Conservation (phyloP, 2,329 filamentous ascomycete species). For the Geosmithia flava region DNA sequence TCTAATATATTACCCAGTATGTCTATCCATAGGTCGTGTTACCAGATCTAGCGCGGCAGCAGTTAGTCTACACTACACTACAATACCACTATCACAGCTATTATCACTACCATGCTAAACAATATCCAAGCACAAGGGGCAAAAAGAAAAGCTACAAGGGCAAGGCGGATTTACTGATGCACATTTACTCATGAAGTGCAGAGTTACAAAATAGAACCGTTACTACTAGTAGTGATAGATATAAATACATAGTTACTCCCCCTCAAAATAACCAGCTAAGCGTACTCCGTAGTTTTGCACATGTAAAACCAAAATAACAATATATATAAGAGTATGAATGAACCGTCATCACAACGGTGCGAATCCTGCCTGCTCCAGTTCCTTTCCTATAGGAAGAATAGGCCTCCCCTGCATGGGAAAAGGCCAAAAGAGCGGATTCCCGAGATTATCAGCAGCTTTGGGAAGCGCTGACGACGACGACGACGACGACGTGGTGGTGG, state of each 20-base stretch:
- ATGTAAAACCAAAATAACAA: no score
- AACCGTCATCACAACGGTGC: constrained; percentile 10
- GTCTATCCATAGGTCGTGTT: no score
- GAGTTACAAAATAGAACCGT: background rate
- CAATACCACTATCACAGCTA: no score
- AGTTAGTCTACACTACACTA: no score
- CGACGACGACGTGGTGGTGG: no score
- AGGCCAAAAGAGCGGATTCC: constrained; percentile 48
- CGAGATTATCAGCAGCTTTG: constrained; percentile 22
- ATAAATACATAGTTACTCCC: background rate
- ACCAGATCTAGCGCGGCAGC: no score
- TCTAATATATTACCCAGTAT: no score
- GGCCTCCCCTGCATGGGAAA: constrained; percentile 48
- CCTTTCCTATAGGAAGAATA: constrained; percentile 32
- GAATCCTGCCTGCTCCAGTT: constrained; percentile 40
- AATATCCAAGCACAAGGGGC: background rate
- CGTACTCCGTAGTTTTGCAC: background rate
- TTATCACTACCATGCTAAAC: no score
- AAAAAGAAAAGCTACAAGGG: background rate
- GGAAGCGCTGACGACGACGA: constrained; percentile 7
- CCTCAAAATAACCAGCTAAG: background rate
- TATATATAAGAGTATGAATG: background rate
- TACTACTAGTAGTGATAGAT: background rate
- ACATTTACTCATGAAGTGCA: background rate
- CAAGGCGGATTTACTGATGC: no score